A percentile compares a stretch with the other conserved stretches of the same genome.
phyloP scores from a whole-genome alignment of 23 red algal genomes.

The Gracilaria domingensis region DNA sequence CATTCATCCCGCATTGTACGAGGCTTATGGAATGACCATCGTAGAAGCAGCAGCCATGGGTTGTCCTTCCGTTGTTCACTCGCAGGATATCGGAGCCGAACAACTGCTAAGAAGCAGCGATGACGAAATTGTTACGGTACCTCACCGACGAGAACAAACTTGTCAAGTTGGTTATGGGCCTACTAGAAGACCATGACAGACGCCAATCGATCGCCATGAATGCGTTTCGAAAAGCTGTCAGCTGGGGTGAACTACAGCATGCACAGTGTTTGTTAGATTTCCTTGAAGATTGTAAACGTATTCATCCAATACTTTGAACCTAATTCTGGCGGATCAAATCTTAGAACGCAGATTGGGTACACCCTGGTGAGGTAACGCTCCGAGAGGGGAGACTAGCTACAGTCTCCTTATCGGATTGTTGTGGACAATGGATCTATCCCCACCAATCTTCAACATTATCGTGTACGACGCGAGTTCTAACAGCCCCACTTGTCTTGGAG shows the following conservation, averaged over 20 bases:
- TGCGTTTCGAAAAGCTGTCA: background rate
- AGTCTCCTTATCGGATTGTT: no score
- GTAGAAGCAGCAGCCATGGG: constrained; percentile 62
- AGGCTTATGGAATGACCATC: constrained; percentile 60
- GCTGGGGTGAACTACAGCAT: background rate
- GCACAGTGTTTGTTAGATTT: background rate
- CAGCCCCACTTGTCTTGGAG: no score
- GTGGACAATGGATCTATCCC: no score
- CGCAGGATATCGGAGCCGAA: constrained; percentile 37
- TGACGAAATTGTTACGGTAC: background rate
- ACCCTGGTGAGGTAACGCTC: no score
- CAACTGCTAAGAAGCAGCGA: background rate
- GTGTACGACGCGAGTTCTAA: no score
- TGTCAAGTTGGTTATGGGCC: background rate
- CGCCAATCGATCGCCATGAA: background rate
- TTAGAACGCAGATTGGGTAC: no score
- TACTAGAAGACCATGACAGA: background rate
- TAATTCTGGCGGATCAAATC: no score
- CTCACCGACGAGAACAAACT: background rate
- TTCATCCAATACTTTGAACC: background rate
- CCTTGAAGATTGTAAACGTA: background rate
- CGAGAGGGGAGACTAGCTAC: no score
- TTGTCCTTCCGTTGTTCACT: constrained; percentile 35
- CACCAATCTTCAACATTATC: no score
- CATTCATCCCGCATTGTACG: constrained; percentile 24